A percentile compares a stretch with the other conserved stretches of the same genome.
Evolutionary conservation across 2,329 filamentous ascomycete species (phyloP).

Genomic region (Neoascochyta sp.): DNA sequence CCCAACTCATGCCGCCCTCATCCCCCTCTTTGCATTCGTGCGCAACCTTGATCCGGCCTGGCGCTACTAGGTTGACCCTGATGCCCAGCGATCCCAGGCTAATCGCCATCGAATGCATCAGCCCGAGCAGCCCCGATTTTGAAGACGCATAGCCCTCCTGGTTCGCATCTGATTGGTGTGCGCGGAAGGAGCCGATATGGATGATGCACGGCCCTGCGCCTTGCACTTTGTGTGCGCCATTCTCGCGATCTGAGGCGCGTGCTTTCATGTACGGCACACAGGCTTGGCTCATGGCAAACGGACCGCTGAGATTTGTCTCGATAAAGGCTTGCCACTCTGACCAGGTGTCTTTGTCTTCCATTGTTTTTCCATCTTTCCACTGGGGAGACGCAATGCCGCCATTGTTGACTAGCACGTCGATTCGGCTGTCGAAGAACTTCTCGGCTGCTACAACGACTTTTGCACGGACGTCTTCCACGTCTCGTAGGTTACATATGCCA

Average conservation of each 20-base stretch:
- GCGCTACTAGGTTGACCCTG: slow-evolving; percentile 48
- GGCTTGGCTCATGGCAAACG: slow-evolving; percentile 47
- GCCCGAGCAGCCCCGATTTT: slow-evolving; percentile 51
- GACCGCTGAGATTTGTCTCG: slow-evolving; percentile 48
- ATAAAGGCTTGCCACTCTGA: slow-evolving; percentile 47
- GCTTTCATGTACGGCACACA: slow-evolving; percentile 48
- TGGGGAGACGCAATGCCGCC: slow-evolving; percentile 37
- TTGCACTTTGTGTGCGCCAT: slow-evolving; percentile 25
- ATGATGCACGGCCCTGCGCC: slow-evolving; percentile 46
- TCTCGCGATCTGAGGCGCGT: slow-evolving; percentile 18
- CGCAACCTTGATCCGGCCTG: slow-evolving; percentile 47
- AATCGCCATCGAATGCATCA: slow-evolving; percentile 51
- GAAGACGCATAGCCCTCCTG: slow-evolving; percentile 51
- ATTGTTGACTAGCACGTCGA: slow-evolving; percentile 42
- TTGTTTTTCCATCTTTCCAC: slow-evolving; percentile 47
- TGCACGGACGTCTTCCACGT: slow-evolving; percentile 41
- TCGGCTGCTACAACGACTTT: slow-evolving; percentile 42
- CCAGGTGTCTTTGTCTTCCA: slow-evolving; percentile 44
- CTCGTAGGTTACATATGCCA: slow-evolving; percentile 45
- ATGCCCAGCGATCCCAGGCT: slow-evolving; percentile 45
- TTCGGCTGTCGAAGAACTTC: slow-evolving; percentile 41
- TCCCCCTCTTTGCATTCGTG: slow-evolving; percentile 48
- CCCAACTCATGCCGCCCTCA: slow-evolving; percentile 41
- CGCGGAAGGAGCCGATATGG: slow-evolving; percentile 47
- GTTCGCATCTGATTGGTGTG: slow-evolving; percentile 46